These are phyloP conservation scores for Nowakowskiella sp. DNA, from an alignment of 192 early-diverging fungal species.

Conservation along the genomic window DNA sequence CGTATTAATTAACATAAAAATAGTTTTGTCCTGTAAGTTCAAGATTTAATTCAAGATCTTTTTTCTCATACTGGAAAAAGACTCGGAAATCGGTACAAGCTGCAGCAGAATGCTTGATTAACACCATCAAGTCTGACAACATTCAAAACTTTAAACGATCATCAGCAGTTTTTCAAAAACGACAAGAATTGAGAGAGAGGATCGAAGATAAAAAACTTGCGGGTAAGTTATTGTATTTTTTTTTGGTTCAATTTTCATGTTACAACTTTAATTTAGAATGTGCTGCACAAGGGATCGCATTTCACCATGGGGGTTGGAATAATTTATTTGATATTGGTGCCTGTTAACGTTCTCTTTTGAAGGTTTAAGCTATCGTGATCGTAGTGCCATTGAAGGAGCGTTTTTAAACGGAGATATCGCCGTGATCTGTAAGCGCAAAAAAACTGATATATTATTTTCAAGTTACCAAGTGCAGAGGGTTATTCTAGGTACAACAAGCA, in stretches of 20 bases:
- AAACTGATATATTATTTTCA: conserved; percentile 1
- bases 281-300: conserved; percentile 51
- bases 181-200: conserved; percentile 7
- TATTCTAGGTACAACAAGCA: conserved; percentile 55
- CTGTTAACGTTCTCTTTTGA: conserved; percentile 3
- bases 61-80: not conserved
- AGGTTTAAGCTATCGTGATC: conserved; percentile 34
- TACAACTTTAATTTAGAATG: conserved; percentile 26
- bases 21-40: not conserved
- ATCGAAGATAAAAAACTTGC: conserved; percentile 39
- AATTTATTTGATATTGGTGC: not conserved
- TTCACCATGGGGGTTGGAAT: conserved; percentile 54
- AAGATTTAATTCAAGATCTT: not conserved
- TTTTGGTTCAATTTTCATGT: not conserved
- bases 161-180: conserved; percentile 34
- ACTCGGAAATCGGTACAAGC: conserved; percentile 33
- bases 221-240: conserved; percentile 4
- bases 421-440: conserved; percentile 50
- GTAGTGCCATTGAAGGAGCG: conserved; percentile 43
- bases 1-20: no score
- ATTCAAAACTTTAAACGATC: conserved; percentile 2
- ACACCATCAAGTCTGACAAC: conserved; percentile 19
- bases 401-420: conserved; percentile 42
- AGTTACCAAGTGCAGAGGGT: not conserved
- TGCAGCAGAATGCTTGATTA: conserved; percentile 33